Conservation (phyloP, 768 basidiomycete species). For the Lactarius vividus region DNA sequence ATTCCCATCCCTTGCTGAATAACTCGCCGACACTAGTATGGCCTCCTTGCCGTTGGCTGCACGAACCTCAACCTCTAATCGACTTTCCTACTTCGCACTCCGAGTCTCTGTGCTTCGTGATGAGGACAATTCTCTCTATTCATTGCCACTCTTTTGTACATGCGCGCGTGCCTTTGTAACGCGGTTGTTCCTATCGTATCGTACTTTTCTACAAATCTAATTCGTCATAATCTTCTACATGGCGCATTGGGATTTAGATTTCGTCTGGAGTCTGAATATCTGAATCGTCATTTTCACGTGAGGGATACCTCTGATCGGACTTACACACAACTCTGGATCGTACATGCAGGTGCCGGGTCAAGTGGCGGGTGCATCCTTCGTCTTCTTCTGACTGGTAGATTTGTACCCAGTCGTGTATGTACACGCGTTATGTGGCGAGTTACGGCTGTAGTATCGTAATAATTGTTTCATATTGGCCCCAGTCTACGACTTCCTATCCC, state of each 20-base stretch:
- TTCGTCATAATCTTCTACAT: background rate
- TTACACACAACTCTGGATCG: too few species aligned
- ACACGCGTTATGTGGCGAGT: too few species aligned
- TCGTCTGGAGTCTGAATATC: background rate
- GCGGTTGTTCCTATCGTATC: background rate
- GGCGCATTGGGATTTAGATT: background rate
- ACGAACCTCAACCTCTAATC: background rate
- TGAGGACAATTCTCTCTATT: conserved; percentile 17
- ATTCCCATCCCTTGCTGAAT: background rate
- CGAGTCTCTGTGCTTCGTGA: background rate
- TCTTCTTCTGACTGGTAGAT: too few species aligned
- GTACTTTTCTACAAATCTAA: background rate
- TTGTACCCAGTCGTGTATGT: too few species aligned
- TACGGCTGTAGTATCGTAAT: too few species aligned
- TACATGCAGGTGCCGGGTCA: too few species aligned
- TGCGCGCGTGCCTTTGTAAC: background rate
- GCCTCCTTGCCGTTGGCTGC: background rate
- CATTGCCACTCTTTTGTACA: conserved; percentile 18
- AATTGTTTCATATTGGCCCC: too few species aligned
- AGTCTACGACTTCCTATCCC: background rate
- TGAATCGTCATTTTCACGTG: too few species aligned
- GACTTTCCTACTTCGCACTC: background rate
- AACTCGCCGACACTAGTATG: background rate
- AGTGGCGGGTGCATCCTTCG: too few species aligned
- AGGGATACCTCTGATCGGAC: too few species aligned